phyloP scores from a whole-genome alignment of 169 alveolate species.

The Plasmodium adleri region DNA sequence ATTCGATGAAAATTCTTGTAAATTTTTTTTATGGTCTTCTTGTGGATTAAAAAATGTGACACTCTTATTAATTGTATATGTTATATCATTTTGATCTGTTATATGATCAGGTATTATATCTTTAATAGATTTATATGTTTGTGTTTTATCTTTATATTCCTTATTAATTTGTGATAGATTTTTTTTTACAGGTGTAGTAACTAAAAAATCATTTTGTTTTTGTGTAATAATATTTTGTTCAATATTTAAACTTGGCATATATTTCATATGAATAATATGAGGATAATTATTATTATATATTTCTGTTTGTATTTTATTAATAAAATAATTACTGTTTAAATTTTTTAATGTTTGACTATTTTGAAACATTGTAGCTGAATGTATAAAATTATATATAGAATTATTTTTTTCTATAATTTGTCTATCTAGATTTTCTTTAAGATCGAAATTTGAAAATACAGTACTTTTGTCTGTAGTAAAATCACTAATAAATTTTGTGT shows the following conservation, averaged over 20 bases:
- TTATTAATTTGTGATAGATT: background rate
- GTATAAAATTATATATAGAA: conserved; percentile 56
- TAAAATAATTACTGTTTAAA: conserved; percentile 46
- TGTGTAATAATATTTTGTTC: background rate
- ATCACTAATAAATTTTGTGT: conserved; percentile 48
- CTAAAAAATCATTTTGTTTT: background rate
- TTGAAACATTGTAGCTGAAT: conserved; percentile 70
- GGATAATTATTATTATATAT: conserved; percentile 17
- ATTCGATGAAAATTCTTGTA: too few species aligned
- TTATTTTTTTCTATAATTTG: conserved; percentile 51
- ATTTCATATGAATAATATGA: conserved; percentile 15
- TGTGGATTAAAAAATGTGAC: too few species aligned
- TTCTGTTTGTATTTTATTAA: conserved; percentile 58
- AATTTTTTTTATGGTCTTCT: too few species aligned
- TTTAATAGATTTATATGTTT: conserved; percentile 13
- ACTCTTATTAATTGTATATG: too few species aligned
- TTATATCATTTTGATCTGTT: background rate
- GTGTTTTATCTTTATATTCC: background rate
- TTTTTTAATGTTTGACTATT: conserved; percentile 37
- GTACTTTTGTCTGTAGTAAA: conserved; percentile 62
- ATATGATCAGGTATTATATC: conserved; percentile 6
- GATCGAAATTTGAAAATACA: conserved; percentile 43
- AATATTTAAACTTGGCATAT: conserved; percentile 19
- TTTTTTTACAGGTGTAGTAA: background rate
- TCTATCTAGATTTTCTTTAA: conserved; percentile 61